phyloP scores from a whole-genome alignment of 208 protist species.

The Acanthamoeba triangularis region DNA sequence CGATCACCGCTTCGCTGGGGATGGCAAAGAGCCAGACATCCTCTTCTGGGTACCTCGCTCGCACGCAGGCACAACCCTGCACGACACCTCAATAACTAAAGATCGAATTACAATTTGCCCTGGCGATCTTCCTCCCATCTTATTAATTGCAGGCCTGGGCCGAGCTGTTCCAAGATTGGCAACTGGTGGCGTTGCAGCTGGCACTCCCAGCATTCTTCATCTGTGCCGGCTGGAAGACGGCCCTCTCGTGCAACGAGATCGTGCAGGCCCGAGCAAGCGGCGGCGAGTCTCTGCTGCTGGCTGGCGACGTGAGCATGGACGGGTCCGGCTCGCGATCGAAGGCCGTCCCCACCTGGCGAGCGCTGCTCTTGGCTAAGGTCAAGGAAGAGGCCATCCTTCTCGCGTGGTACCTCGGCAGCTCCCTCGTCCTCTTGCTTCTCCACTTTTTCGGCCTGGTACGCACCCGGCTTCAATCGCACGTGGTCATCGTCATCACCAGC shows the following conservation, averaged over 20 bases:
- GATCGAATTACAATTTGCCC: neutral
- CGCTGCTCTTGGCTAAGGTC: conserved; percentile 26
- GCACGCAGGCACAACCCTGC: neutral
- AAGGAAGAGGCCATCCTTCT: conserved; percentile 53
- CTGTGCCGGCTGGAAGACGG: conserved; percentile 5
- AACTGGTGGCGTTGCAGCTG: conserved; percentile 40
- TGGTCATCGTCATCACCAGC: neutral
- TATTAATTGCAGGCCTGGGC: neutral
- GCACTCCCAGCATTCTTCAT: conserved; percentile 28
- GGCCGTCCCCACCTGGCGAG: neutral
- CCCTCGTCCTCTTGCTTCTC: conserved; percentile 17
- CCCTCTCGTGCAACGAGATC: conserved; percentile 37
- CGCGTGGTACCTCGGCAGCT: conserved; percentile 4
- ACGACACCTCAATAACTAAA: neutral
- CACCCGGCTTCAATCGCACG: neutral
- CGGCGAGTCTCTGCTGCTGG: neutral
- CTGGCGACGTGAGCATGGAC: neutral
- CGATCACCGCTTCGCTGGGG: neutral
- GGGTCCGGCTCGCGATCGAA: neutral
- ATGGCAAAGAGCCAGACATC: neutral
- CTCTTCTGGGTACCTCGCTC: neutral
- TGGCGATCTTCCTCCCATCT: too few relatives aligned
- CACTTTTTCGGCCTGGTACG: conserved; percentile 32
- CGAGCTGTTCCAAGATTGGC: conserved; percentile 46
- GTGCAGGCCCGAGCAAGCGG: neutral